Conservation (phyloP, 495 filamentous ascomycete species). For the Tuber microsphaerosporum region DNA sequence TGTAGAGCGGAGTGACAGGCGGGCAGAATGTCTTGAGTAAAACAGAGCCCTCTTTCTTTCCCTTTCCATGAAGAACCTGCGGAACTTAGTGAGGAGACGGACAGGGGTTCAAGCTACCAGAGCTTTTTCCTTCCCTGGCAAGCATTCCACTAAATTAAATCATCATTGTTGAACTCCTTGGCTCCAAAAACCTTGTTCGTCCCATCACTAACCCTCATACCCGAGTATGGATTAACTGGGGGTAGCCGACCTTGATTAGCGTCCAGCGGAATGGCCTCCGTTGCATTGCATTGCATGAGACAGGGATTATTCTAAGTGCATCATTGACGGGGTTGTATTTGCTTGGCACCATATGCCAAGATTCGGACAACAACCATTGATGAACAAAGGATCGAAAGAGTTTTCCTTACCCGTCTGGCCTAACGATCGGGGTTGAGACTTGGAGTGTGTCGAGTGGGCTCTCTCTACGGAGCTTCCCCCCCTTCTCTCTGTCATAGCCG, state of each 20-base stretch:
- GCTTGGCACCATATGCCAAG: background rate
- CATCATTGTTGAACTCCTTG: background rate
- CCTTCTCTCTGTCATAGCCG: background rate
- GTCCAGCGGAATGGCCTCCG: slow-evolving; percentile 25
- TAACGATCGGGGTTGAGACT: background rate
- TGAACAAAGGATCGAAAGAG: background rate
- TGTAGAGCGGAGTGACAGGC: background rate
- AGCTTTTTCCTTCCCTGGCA: background rate
- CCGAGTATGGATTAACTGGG: background rate
- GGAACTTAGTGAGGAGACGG: background rate
- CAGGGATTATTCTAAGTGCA: slow-evolving; percentile 11
- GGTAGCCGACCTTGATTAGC: slow-evolving; percentile 4
- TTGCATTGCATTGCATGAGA: slow-evolving; percentile 23
- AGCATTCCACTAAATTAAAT: background rate
- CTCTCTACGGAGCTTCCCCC: background rate
- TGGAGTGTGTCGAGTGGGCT: background rate
- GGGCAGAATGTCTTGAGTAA: background rate
- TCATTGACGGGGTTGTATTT: background rate
- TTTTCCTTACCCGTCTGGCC: background rate
- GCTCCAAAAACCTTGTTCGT: background rate
- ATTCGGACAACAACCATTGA: background rate
- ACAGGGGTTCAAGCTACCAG: background rate
- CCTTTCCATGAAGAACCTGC: background rate
- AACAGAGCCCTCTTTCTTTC: background rate
- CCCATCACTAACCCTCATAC: background rate